These are phyloP conservation scores for Aspergillus cavernicola DNA, from an alignment of 495 filamentous ascomycete genomes.

Conservation along the genomic window DNA sequence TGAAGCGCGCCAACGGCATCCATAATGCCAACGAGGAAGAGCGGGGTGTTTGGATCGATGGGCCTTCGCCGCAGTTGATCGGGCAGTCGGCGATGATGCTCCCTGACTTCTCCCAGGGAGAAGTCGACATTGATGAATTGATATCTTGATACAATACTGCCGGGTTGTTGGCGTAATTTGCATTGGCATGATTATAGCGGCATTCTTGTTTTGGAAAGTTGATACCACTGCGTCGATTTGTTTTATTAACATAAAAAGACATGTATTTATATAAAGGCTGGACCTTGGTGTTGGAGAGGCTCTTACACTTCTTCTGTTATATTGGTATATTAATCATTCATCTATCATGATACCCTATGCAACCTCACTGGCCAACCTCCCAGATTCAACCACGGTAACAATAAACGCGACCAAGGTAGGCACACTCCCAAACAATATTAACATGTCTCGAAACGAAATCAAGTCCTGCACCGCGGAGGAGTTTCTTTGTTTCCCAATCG, in stretches of 20 bases:
- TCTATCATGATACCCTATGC: no score
- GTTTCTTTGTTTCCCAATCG: constrained; percentile 8
- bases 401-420: no score
- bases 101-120: constrained; percentile 34
- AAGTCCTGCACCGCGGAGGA: no score
- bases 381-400: no score
- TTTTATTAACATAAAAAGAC: constrained; percentile 5
- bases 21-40: constrained; percentile 73
- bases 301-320: not conserved
- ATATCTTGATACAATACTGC: constrained; percentile 28
- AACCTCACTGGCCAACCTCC: no score
- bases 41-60: constrained; percentile 73
- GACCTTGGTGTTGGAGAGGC: constrained; percentile 9
- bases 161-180: not conserved
- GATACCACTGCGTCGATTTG: constrained; percentile 21
- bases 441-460: no score
- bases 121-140: constrained; percentile 40
- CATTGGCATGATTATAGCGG: constrained; percentile 20
- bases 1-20: constrained; percentile 82
- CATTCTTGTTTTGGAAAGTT: constrained; percentile 15
- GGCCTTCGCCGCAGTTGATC: constrained; percentile 32
- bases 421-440: no score
- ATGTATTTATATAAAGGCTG: constrained; percentile 16
- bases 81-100: constrained; percentile 36
- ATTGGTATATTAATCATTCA: not conserved